Evolutionary conservation across 1,284 basidiomycete species (phyloP).

Genomic region (Cryptococcus sp.): DNA sequence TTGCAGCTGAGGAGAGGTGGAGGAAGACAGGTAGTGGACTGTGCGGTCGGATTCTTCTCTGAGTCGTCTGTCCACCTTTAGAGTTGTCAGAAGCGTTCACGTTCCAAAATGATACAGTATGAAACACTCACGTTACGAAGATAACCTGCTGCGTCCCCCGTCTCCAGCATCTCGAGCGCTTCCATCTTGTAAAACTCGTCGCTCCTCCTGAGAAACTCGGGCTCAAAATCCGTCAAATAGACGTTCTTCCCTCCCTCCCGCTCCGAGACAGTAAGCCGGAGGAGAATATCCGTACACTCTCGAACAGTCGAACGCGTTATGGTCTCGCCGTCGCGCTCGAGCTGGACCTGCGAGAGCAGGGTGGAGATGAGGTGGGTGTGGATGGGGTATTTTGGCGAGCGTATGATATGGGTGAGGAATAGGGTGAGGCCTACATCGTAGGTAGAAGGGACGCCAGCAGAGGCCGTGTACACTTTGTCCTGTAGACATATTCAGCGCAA

Average conservation of each 20-base stretch:
- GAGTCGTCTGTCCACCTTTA: constrained; percentile 76
- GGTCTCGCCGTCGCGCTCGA: constrained; percentile 85
- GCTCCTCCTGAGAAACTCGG: constrained; percentile 73
- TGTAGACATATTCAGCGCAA: constrained; percentile 44
- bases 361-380: constrained; percentile 76
- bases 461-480: constrained; percentile 82
- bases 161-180: constrained; percentile 66
- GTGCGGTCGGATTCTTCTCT: constrained; percentile 80
- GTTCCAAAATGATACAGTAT: no score
- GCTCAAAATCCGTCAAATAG: constrained; percentile 84
- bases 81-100: constrained; percentile 6
- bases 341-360: constrained; percentile 79
- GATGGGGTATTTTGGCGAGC: constrained; percentile 63
- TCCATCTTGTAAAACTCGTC: constrained; percentile 76
- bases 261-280: constrained; percentile 40
- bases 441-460: constrained; percentile 69
- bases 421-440: constrained; percentile 79
- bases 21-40: constrained; percentile 80
- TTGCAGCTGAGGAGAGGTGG: constrained; percentile 68
- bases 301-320: constrained; percentile 90
- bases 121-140: constrained; percentile 63
- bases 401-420: constrained; percentile 81
- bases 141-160: constrained; percentile 78
- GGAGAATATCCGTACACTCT: constrained; percentile 82
- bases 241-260: constrained; percentile 56